These are phyloP conservation scores for Malus hybrid DNA, from an alignment of 331 rosid genomes.

Conservation along the genomic window DNA sequence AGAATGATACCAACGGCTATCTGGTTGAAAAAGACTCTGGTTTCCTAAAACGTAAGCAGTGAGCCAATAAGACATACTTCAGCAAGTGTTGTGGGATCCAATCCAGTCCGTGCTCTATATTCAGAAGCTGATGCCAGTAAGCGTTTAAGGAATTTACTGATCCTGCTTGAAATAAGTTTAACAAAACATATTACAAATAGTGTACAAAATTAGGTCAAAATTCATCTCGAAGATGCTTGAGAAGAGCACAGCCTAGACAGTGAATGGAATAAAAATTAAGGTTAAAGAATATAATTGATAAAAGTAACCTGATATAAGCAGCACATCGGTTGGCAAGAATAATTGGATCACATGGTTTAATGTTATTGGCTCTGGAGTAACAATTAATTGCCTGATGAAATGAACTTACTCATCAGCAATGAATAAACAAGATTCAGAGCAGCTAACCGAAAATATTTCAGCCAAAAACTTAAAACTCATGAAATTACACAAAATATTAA, in stretches of 20 bases:
- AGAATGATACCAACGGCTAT: conserved; percentile 13
- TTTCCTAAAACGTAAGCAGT: conserved; percentile 8
- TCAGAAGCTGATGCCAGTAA: conserved; percentile 82
- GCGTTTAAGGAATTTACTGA: conserved; percentile 49
- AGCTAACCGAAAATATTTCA: neutral
- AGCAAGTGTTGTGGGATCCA: conserved; percentile 94
- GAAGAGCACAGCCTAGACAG: neutral
- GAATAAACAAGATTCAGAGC: conserved; percentile 4
- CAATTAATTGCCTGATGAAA: conserved; percentile 65
- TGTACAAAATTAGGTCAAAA: conserved; percentile 3
- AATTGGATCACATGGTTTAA: conserved; percentile 74
- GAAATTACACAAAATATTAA: neutral
- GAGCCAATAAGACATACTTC: conserved; percentile 50
- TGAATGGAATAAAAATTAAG: conserved; percentile 2
- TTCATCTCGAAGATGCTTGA: conserved; percentile 2
- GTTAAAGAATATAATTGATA: neutral
- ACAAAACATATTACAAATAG: neutral
- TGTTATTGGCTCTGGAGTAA: conserved; percentile 78
- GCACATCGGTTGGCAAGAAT: conserved; percentile 80
- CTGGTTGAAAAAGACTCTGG: conserved; percentile 11
- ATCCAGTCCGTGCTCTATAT: conserved; percentile 73
- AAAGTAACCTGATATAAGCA: conserved; percentile 73
- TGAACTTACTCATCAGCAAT: conserved; percentile 21
- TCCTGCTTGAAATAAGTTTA: conserved; percentile 50
- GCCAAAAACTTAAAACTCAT: neutral